Evolutionary conservation across 208 protist species (phyloP).

Genomic region (Wallacemonas sp.): DNA sequence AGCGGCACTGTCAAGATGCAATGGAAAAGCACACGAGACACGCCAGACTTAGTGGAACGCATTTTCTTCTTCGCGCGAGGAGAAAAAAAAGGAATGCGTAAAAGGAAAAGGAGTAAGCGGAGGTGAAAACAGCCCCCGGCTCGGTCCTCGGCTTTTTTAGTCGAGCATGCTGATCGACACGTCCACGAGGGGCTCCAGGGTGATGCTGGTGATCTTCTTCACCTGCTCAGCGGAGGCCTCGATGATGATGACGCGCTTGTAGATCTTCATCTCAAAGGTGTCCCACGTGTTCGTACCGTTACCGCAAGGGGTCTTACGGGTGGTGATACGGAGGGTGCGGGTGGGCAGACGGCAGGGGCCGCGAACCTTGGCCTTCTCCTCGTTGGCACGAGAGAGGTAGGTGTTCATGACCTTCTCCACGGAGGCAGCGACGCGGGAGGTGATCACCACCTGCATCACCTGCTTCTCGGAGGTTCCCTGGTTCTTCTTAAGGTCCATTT

Average conservation of each 20-base stretch:
- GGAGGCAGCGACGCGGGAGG: slow-evolving; percentile 95
- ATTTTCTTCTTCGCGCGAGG: not conserved
- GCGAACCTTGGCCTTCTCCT: slow-evolving; percentile 95
- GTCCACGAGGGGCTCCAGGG: slow-evolving; percentile 86
- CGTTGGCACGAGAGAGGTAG: slow-evolving; percentile 94
- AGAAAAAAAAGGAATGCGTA: slow-evolving; percentile 7
- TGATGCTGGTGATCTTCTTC: slow-evolving; percentile 93
- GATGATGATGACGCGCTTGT: slow-evolving; percentile 99
- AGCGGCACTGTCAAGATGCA: not conserved
- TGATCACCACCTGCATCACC: slow-evolving; percentile 98
- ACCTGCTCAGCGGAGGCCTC: slow-evolving; percentile 87
- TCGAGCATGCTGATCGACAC: slow-evolving; percentile 87
- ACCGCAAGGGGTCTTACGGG: slow-evolving; percentile 99
- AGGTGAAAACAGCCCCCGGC: not conserved
- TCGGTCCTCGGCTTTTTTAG: slow-evolving; percentile 4
- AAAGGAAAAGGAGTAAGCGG: not conserved
- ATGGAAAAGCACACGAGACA: not conserved
- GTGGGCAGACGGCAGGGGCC: slow-evolving; percentile 99
- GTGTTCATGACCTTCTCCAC: slow-evolving; percentile 98
- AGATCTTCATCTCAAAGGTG: slow-evolving; percentile 99
- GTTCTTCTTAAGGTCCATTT: slow-evolving; percentile 87
- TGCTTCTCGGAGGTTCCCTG: slow-evolving; percentile 56
- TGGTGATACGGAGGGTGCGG: slow-evolving; percentile 97
- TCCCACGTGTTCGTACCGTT: slow-evolving; percentile 99
- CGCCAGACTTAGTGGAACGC: slow-evolving; percentile 13